phyloP scores from a whole-genome alignment of 768 basidiomycete species.

The Crucibulum laeve region DNA sequence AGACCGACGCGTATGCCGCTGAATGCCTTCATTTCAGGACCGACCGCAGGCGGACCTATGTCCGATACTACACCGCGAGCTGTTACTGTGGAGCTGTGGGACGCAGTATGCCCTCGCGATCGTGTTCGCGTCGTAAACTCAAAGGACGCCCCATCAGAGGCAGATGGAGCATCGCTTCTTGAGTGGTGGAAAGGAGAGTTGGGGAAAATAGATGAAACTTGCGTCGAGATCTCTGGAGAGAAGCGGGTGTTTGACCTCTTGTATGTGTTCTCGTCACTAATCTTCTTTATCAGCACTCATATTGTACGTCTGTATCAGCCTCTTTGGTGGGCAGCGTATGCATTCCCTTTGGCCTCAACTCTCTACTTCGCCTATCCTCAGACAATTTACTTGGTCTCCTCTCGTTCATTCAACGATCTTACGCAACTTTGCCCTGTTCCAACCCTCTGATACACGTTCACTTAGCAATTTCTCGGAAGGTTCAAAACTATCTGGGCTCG shows the following conservation, averaged over 20 bases:
- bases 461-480: too few species aligned
- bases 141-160: slow-evolving; percentile 24
- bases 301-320: slow-evolving; percentile 6
- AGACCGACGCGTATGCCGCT: slow-evolving; percentile 50
- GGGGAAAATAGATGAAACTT: neutral
- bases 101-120: slow-evolving; percentile 37
- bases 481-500: slow-evolving; percentile 39
- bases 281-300: slow-evolving; percentile 5
- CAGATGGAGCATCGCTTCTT: slow-evolving; percentile 37
- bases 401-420: neutral
- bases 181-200: slow-evolving; percentile 41
- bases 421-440: neutral
- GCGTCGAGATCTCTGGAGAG: slow-evolving; percentile 30
- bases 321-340: slow-evolving; percentile 24
- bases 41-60: slow-evolving; percentile 41
- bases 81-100: slow-evolving; percentile 46
- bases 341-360: neutral
- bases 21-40: slow-evolving; percentile 55
- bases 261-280: slow-evolving; percentile 25
- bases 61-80: slow-evolving; percentile 14
- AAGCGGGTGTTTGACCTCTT: slow-evolving; percentile 42
- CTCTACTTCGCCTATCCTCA: neutral
- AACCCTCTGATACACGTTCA: neutral
- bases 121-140: slow-evolving; percentile 19
- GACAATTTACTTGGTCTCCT: slow-evolving; percentile 1